Conservation (phyloP, 352 stramenopile genomes). For the Elongisporangium anandrum region DNA sequence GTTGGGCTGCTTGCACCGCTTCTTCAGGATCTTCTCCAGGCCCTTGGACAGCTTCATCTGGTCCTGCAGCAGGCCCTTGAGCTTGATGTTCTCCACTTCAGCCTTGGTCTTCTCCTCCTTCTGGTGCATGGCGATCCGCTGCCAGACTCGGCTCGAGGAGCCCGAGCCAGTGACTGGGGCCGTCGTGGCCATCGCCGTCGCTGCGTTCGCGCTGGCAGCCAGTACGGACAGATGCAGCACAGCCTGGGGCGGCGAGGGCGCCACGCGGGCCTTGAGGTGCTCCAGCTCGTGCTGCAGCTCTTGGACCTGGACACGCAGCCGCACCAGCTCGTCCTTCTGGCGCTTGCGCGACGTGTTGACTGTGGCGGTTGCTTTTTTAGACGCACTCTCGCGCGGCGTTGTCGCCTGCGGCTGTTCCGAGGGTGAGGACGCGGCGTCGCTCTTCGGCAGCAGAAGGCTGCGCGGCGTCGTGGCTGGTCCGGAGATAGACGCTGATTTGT, state of each 20-base stretch:
- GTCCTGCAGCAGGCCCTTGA: conserved; percentile 48
- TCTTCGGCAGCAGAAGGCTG: too few relatives aligned
- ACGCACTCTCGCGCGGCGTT: too few relatives aligned
- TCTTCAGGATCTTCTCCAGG: conserved; percentile 50
- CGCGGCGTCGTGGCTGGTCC: too few relatives aligned
- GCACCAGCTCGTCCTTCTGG: conserved; percentile 51
- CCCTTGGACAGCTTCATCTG: conserved; percentile 55
- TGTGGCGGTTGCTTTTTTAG: not conserved
- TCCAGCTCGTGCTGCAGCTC: conserved; percentile 49
- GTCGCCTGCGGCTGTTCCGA: too few relatives aligned
- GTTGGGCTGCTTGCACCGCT: conserved; percentile 31
- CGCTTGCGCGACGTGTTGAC: conserved; percentile 52
- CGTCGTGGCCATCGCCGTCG: too few relatives aligned
- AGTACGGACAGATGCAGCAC: too few relatives aligned
- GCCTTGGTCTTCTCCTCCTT: conserved; percentile 65
- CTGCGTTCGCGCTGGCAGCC: too few relatives aligned
- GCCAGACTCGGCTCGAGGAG: conserved; percentile 27
- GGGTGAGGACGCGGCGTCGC: too few relatives aligned
- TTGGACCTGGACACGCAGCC: conserved; percentile 46
- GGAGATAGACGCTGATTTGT: too few relatives aligned
- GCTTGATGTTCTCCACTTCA: conserved; percentile 64
- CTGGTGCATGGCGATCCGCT: conserved; percentile 58
- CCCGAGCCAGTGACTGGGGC: not conserved
- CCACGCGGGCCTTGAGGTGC: conserved; percentile 24
- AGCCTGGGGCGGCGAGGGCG: not conserved